Base-by-base conservation (phyloP, 1,139 yeast species). In the Candida pseudoviswanathii region DNA sequence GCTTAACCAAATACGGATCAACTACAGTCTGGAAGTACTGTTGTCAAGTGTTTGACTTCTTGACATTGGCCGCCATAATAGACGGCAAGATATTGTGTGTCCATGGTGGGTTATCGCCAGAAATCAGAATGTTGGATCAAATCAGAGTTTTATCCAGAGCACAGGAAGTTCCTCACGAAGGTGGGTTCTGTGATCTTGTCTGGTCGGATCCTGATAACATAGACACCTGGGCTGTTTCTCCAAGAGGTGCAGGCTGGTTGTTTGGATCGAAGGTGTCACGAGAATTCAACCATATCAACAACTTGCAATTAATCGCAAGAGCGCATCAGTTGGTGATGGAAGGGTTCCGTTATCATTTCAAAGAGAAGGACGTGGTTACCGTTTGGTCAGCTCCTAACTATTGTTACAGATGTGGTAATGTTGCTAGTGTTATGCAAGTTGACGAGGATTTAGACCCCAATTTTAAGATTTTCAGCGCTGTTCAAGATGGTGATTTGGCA, bases 181-280 rank as follows among this genome's bases (percentile, higher is more conserved):
- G 99, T 55, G 97, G 98, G 3, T 94, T 94, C 68, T 94, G 98
- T 64, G 99, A 94, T 67, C 78, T 94, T 59, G 91, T 94, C 34
- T 94, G 99, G 99, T 86, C 96, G 27, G 99, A 94, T 64, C 99
- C 99, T 3, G 99, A 94, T 65, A 96, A 92, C 59, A 97, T 92
- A 41, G 97, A 91, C 56, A 89, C 96, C 22, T 94, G 99, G 99
- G 97, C 96, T 11, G 96, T 94, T n/a, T 86, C 96, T 42, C 97
- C 98, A 24, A 81, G 99, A 65, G 99, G 99, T 53, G 99, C 99
- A 0, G 99, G 99, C 16, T 94, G 97, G 97, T 75, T 92, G 48
- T 94, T 94, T 68, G 99, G 99, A 26, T 82, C 89, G 21, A 86
- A 89, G 65, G 97, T 92, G 41, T 95, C 96, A 24, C 73, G 96